These are phyloP conservation scores for Candida orba DNA, from an alignment of 805 yeast species.

Conservation along the genomic window DNA sequence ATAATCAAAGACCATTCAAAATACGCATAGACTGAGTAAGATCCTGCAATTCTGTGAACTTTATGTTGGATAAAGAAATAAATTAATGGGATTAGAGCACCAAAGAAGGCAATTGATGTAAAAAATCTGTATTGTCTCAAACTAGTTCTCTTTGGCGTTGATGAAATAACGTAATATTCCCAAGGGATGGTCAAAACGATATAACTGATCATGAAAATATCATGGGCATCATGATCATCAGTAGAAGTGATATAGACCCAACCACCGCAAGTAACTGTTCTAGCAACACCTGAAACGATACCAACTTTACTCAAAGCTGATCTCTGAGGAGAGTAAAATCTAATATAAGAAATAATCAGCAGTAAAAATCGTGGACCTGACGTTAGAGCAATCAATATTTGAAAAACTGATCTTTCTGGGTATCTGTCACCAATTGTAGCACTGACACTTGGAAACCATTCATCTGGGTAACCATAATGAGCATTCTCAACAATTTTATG, in stretches of 20 bases:
- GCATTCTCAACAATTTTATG: slow-evolving; percentile 84
- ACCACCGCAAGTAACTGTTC: slow-evolving; percentile 96
- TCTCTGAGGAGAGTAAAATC: slow-evolving; percentile 30
- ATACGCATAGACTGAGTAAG: slow-evolving; percentile 90
- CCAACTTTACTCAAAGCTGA: slow-evolving; percentile 33
- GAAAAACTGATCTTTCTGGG: slow-evolving; percentile 92
- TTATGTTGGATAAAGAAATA: slow-evolving; percentile 91
- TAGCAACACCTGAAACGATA: slow-evolving; percentile 60
- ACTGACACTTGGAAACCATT: slow-evolving; percentile 97
- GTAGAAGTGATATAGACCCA: slow-evolving; percentile 98
- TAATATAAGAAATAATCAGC: slow-evolving; percentile 44
- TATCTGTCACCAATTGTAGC: slow-evolving; percentile 96
- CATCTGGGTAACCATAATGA: slow-evolving; percentile 87
- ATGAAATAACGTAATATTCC: slow-evolving; percentile 59
- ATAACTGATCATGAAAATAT: slow-evolving; percentile 89
- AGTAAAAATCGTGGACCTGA: slow-evolving; percentile 85
- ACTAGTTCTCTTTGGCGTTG: slow-evolving; percentile 40
- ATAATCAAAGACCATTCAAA: slow-evolving; percentile 89
- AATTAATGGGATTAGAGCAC: slow-evolving; percentile 69
- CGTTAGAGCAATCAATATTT: slow-evolving; percentile 84
- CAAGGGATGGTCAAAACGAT: slow-evolving; percentile 88
- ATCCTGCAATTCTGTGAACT: slow-evolving; percentile 83
- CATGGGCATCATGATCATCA: slow-evolving; percentile 95
- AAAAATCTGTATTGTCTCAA: slow-evolving; percentile 44
- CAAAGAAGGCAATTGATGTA: slow-evolving; percentile 59